phyloP scores from a whole-genome alignment of 495 filamentous ascomycete species.

The Daldinia decipiens region DNA sequence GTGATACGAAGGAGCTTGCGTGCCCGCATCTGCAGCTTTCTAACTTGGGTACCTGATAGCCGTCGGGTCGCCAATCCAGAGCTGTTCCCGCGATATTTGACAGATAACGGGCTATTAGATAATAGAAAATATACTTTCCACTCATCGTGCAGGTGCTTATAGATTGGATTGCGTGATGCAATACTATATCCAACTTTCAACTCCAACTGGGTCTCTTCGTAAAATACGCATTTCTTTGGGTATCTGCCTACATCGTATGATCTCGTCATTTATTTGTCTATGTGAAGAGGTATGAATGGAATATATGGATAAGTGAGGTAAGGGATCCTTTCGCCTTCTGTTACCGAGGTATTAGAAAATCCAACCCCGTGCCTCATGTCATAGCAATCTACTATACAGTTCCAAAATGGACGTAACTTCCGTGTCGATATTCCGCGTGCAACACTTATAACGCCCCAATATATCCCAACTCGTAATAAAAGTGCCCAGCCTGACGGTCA shows the following conservation, averaged over 20 bases:
- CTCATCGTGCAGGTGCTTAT: not conserved
- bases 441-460: constrained; percentile 20
- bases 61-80: not conserved
- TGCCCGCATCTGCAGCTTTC: constrained; percentile 17
- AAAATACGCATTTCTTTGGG: not conserved
- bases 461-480: constrained; percentile 9
- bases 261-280: constrained; percentile 13
- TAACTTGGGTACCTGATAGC: constrained; percentile 2
- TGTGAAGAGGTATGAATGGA: constrained; percentile 14
- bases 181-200: not conserved
- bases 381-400: constrained; percentile 19
- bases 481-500: not conserved
- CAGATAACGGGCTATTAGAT: constrained; percentile 18
- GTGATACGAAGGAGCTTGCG: constrained; percentile 33
- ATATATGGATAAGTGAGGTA: constrained; percentile 27
- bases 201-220: not conserved
- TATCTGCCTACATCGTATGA: constrained; percentile 11
- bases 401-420: constrained; percentile 12
- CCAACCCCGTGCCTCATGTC: constrained; percentile 26
- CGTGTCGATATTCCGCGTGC: constrained; percentile 1
- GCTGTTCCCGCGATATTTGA: constrained; percentile 7
- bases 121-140: constrained; percentile 18
- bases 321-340: constrained; percentile 15
- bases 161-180: not conserved
- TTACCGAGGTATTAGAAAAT: constrained; percentile 30